A percentile compares a stretch with the other conserved stretches of the same genome.
phyloP scores from a whole-genome alignment of 2,329 filamentous ascomycete genomes.

The Fusarium incarnatum region DNA sequence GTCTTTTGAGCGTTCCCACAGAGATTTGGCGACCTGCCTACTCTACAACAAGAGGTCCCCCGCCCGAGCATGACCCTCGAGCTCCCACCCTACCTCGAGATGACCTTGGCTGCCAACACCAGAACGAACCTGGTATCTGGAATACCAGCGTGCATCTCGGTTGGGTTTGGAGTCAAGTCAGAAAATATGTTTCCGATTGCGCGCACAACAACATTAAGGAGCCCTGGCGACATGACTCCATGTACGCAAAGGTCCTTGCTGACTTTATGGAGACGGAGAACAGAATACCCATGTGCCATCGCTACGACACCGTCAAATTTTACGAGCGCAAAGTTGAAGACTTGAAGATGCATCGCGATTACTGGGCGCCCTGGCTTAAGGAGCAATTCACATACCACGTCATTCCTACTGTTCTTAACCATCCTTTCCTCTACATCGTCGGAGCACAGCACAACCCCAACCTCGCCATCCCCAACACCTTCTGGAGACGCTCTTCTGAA shows the following conservation, averaged over 20 bases:
- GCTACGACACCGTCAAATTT: constrained; percentile 65
- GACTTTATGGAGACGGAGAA: constrained; percentile 65
- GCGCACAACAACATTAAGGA: constrained; percentile 60
- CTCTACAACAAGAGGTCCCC: constrained; percentile 40
- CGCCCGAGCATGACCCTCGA: constrained; percentile 47
- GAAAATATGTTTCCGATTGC: constrained; percentile 61
- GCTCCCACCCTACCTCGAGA: constrained; percentile 59
- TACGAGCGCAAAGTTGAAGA: constrained; percentile 62
- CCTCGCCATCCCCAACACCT: constrained; percentile 64
- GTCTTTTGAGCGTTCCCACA: constrained; percentile 55
- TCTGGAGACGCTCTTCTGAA: constrained; percentile 65
- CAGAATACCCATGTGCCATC: constrained; percentile 61
- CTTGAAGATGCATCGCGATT: constrained; percentile 57
- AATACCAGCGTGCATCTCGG: constrained; percentile 61
- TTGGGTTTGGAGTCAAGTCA: constrained; percentile 63
- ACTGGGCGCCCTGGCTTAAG: constrained; percentile 65
- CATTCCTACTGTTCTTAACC: constrained; percentile 63
- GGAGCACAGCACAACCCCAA: constrained; percentile 64
- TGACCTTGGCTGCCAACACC: constrained; percentile 55
- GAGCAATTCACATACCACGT: constrained; percentile 65
- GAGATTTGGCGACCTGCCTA: constrained; percentile 56
- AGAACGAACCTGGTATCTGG: constrained; percentile 61
- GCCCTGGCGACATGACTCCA: constrained; percentile 64
- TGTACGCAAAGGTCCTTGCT: constrained; percentile 62
- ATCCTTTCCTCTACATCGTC: constrained; percentile 65